Evolutionary conservation across 225 moss, liverwort and hornwort species (phyloP), one percentile per base, ranked within the genome.

Genomic region (Lunularia cruciata): DNA sequence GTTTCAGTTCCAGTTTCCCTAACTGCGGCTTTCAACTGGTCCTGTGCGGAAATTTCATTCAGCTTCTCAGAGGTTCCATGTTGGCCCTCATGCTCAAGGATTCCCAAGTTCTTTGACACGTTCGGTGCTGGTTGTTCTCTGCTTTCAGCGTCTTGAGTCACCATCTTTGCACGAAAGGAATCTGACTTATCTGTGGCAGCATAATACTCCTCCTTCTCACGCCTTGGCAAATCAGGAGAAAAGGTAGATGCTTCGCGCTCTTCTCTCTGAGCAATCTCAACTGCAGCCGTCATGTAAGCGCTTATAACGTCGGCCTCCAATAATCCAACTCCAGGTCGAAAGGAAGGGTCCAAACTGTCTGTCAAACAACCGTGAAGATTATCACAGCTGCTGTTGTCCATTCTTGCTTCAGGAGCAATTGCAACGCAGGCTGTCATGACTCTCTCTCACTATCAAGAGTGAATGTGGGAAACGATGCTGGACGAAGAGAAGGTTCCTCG

Each of bases 221-320:
- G n/a, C n/a, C n/a, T n/a, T n/a, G n/a, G n/a, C n/a, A n/a, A n/a
- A n/a, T n/a, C n/a, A n/a, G n/a, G n/a, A n/a, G n/a, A n/a, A n/a
- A n/a, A n/a, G n/a, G n/a, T n/a, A n/a, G 39, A 40, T 38, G 3
- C 39, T 39, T 40, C 23, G 12, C 42, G 39, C 1, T 40, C 69
- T 23, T 34, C 30, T 32, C 32, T 35, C 0, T 48, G 26, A 27
- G 56, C 36, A 10, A 57, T 58, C 46, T 65, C 65, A n/a, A 42
- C 65, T 15, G 68, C 75, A 13, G 46, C 56, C 23, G 46, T 69
- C 55, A 75, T 36, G 63, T 56, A 69, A 14, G 43, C 56, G 10
- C 55, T 62, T 2, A 63, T 3, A 6, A 38, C 35, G 0, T 69
- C 75, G 11, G 48, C 69, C 32, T 45, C 18, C 25, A 69, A 19